Base-by-base conservation (phyloP, 2,329 filamentous ascomycete genomes). In the Cytospora paraplurivora region DNA sequence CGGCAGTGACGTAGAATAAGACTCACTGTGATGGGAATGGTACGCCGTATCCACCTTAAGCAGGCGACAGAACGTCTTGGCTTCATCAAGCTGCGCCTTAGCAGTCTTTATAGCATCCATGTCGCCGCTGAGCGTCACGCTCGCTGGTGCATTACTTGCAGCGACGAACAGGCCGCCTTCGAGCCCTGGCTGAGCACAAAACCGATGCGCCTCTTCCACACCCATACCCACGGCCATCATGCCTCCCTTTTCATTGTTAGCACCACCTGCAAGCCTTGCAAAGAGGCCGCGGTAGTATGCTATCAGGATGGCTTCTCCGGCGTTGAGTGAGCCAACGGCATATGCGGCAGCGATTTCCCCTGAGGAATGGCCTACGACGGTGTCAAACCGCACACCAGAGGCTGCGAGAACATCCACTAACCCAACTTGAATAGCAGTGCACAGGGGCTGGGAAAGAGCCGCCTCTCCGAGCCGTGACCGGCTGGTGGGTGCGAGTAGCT, bases 31-130 rank as follows among this genome's bases (percentile, higher is more conserved):
- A 38, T 74, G 73, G 0, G 77, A 79, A 68, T 81, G 79, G 64
- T 79, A 81, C 1, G 79, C 78, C 3, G 72, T 75, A 56, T 78
- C 75, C 19, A 79, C 76, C 4, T 72, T 73, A 11, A 79, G 72
- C 32, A 74, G 72, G 10, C 78, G 69, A 3, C 72, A 70, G 61
- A 78, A 76, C 68, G 73, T 69, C 54, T 71, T 72, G 15, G 73
- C 62, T 41, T 62, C 62, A 49, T 74, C 70, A 35, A 76, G 68
- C n/a, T 70, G 37, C 1, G 60, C 65, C 33, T 74, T 69, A 4
- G 75, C 68, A 38, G 74, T 68, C 21, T 72, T 68, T 13, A 76
- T 68, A 11, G 72, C 72, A 17, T 71, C 69, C 2, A 27, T 13
- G 37, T 72, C 68, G 4, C 73, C 72, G 33, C 69, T 70, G 0